phyloP scores from a whole-genome alignment of 2,329 filamentous ascomycete species.

The Gremmenia infestans region DNA sequence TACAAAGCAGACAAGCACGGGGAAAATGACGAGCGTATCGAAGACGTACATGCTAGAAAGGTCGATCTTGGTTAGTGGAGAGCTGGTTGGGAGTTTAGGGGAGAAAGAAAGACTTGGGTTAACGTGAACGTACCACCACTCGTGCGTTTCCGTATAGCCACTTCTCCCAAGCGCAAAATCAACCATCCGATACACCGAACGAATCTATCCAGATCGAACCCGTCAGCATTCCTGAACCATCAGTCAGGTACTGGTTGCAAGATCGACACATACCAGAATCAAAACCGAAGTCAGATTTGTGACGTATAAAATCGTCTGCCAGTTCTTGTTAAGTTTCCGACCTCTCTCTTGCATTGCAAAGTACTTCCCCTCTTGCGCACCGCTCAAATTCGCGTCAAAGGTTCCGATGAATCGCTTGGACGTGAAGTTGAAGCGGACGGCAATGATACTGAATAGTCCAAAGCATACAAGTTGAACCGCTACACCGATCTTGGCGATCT shows the following conservation, averaged over 20 bases:
- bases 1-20: conserved; percentile 24
- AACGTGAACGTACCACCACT: conserved; percentile 15
- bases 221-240: conserved; percentile 22
- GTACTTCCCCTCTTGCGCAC: conserved; percentile 16
- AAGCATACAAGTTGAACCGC: conserved; percentile 42
- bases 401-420: conserved; percentile 34
- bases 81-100: background rate
- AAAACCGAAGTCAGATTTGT: conserved; percentile 30
- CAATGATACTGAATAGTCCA: conserved; percentile 41
- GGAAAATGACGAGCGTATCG: conserved; percentile 22
- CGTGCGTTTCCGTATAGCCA: conserved; percentile 21
- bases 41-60: conserved; percentile 16
- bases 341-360: conserved; percentile 21
- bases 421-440: conserved; percentile 43
- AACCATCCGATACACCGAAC: conserved; percentile 24
- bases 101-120: background rate
- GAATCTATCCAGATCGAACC: conserved; percentile 12
- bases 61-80: background rate
- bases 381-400: conserved; percentile 27
- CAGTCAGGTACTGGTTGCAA: background rate
- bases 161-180: conserved; percentile 21
- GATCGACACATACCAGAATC: conserved; percentile 27
- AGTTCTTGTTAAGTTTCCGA: conserved; percentile 27
- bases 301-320: conserved; percentile 30
- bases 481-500: conserved; percentile 37